Evolutionary conservation across 2,329 filamentous ascomycete genomes (phyloP), one percentile per base, ranked within the genome.

Genomic region (Paracorniculantispora psalliotae): DNA sequence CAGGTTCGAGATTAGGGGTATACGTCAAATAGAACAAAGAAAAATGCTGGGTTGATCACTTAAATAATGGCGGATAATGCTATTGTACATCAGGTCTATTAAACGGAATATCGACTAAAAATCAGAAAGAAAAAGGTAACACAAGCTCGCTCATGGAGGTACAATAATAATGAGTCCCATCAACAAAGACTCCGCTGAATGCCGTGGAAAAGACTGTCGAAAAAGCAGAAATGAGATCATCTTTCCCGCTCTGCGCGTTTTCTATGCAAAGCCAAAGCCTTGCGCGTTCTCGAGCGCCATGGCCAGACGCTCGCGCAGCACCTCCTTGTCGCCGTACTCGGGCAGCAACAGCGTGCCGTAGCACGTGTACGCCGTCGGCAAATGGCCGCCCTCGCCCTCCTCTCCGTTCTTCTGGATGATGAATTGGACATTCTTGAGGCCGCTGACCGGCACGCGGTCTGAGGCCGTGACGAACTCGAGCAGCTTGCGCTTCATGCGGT

Each of bases 401-500:
- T 86, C 79, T 17, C 90, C 86, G 68, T 92, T 91, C 67, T 83
- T 86, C 72, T 93, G 89, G 46, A 99, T 81, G 15, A 90, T 84
- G 72, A 97, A 97, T 67, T 89, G 86, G 49, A 97, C 77, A 66
- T 89, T 91, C 63, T 84, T 82, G 68, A 92, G 85, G 2, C 94
- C 94, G 21, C 90, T 92, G 0, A 96, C 90, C 0, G 94, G 94
- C 2, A 97, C 84, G 2, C 94, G 83, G 68, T 97, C 92, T 66
- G 88, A 93, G 0, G 93, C 93, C 15, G 94, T 99, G 30, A 99
- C 92, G 68, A 99, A 99, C 71, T 97, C 92, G 33, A 99, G 79
- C 35, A 99, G 76, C 66, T 84, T 85, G 55, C 86, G 83, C 72
- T 88, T 88, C 79, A 92, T 88, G 47, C 82, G 79, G 17, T 87